Percentiles rank a stretch among this genome's conserved stretches.
Conservation (phyloP, 192 early-diverging fungal genomes). For the Geranomyces michiganensis region DNA sequence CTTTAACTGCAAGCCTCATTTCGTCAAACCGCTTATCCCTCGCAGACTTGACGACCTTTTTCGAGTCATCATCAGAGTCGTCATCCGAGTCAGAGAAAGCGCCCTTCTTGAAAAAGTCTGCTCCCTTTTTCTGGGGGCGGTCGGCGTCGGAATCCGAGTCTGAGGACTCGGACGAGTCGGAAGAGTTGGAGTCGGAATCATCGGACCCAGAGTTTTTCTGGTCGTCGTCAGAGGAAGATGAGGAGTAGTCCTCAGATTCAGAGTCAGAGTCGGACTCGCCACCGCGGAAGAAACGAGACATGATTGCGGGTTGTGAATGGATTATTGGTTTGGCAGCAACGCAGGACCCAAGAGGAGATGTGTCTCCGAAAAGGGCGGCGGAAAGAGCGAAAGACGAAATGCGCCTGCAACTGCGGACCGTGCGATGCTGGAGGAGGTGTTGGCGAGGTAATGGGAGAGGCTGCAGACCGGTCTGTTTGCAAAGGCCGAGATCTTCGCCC, state of each 20-base stretch:
- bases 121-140: conserved; percentile 31
- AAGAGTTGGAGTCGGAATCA: conserved; percentile 32
- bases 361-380: too few species aligned
- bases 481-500: too few species aligned
- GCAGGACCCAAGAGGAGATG: too few species aligned
- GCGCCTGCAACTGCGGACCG: too few species aligned
- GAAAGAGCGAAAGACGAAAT: too few species aligned
- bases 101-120: conserved; percentile 32
- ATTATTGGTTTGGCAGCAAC: too few species aligned
- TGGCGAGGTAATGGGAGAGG: too few species aligned
- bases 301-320: conserved; percentile 33
- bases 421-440: too few species aligned
- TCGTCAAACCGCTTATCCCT: conserved; percentile 90
- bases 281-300: conserved; percentile 89
- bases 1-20: conserved; percentile 65
- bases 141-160: conserved; percentile 48
- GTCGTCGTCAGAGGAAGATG: conserved; percentile 18
- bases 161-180: conserved; percentile 20
- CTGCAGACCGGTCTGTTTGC: too few species aligned
- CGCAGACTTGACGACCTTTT: conserved; percentile 75
- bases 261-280: conserved; percentile 67
- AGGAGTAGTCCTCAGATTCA: conserved; percentile 45
- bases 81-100: conserved; percentile 60
- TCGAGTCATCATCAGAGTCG: conserved; percentile 70
- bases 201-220: conserved; percentile 36